A percentile compares a stretch with the other conserved stretches of the same genome.
Conservation (phyloP, 495 filamentous ascomycete genomes). For the Thermothielavioides terrestris region DNA sequence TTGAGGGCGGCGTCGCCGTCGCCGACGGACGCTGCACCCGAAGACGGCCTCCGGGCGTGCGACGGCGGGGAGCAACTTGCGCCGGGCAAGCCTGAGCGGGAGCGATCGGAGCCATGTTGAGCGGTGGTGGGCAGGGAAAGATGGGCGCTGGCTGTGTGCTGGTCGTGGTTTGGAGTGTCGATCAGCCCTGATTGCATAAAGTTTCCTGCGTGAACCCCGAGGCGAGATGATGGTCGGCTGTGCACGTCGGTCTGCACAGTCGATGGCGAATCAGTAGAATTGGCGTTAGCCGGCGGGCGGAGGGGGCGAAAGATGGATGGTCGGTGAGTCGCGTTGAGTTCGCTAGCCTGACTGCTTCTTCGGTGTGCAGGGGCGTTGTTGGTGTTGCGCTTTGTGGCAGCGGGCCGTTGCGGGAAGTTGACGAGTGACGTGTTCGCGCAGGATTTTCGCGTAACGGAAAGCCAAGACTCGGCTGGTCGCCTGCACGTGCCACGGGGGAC, state of each 20-base stretch:
- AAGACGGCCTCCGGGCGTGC: conserved; percentile 20
- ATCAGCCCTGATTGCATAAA: conserved; percentile 88
- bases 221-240: conserved; percentile 49
- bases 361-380: not conserved
- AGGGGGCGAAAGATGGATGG: not conserved
- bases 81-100: conserved; percentile 33
- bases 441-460: conserved; percentile 2
- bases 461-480: not conserved
- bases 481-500: not conserved
- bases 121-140: conserved; percentile 34
- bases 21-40: conserved; percentile 17
- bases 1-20: conserved; percentile 21
- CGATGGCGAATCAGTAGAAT: conserved; percentile 2
- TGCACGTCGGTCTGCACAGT: conserved; percentile 43
- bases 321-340: not conserved
- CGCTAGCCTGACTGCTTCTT: not conserved
- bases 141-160: conserved; percentile 33
- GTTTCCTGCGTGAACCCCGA: conserved; percentile 36
- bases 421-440: not conserved
- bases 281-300: not conserved
- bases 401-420: not conserved
- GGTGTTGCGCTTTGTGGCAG: not conserved
- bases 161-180: conserved; percentile 50
- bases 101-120: conserved; percentile 70
- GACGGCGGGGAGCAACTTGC: conserved; percentile 26